Base-by-base conservation (phyloP, 2,329 filamentous ascomycete species). In the Westerdykella aurantiaca region DNA sequence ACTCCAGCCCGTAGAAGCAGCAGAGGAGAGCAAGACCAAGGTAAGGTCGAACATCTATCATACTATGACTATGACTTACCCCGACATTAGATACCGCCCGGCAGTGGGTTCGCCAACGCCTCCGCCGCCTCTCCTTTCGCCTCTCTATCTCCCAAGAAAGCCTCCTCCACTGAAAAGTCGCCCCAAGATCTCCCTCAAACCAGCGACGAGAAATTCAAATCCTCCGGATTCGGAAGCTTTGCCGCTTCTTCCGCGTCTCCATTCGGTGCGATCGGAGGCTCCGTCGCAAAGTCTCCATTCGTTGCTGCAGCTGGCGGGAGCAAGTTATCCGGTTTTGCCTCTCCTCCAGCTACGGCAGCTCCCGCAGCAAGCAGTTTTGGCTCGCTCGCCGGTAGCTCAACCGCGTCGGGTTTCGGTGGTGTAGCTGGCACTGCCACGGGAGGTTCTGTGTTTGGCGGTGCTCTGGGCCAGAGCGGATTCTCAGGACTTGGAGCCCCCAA, bases 191-290 rank as follows among this genome's bases (percentile, higher is more conserved):
- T 60, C 39, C 60, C 64, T 12, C 64, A 70, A 45, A 69, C 70
- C 5, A 70, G 71, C 5, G 49, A 67, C 4, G 65, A 66, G 34
- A 71, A 72, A 6, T 86, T 86, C 58, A 71, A 72, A 35, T 58
- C 67, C 3, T 75, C 72, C 31, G 71, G 64, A 14, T 75, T 75
- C 43, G 63, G 71, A 39, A 64, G 66, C 4, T 66, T 75, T 33
- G 60, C 71, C 14, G 59, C 48, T 16, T 67, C 71, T 6, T 51
- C 23, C 16, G 43, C 60, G 9, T 72, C 68, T 37, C 64, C 68
- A 5, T 66, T 69, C 44, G 61, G 61, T 40, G 56, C 55, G 7
- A 42, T 58, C 14, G 51, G 48, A 34, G 47, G 39, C n/a, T 33
- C 55, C 10, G 47, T 37, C n/a, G 38, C 46, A 17, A 49, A 31